A percentile compares a stretch with the other conserved stretches of the same genome.
phyloP scores from a whole-genome alignment of 2,329 filamentous ascomycete species.

The Knoxdaviesia capensis region DNA sequence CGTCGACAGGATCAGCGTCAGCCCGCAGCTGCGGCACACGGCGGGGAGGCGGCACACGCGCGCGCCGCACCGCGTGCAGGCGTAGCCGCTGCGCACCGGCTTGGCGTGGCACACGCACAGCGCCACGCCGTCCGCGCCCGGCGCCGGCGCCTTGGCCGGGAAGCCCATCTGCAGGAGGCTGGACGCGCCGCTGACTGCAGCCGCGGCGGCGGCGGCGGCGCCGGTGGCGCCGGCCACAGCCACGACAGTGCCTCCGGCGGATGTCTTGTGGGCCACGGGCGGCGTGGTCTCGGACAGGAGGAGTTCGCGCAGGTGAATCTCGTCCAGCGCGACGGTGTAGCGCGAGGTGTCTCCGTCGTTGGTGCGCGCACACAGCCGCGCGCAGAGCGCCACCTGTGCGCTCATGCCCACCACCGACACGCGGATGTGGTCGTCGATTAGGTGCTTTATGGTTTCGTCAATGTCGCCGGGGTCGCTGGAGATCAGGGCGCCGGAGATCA shows the following conservation, averaged over 20 bases:
- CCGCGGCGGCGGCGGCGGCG: slow-evolving; percentile 33
- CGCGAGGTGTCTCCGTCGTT: slow-evolving; percentile 58
- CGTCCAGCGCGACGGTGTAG: slow-evolving; percentile 70
- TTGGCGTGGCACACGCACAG: slow-evolving; percentile 84
- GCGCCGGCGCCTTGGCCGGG: slow-evolving; percentile 63
- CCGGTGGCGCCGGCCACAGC: slow-evolving; percentile 51
- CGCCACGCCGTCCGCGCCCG: slow-evolving; percentile 38
- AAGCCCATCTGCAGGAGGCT: slow-evolving; percentile 95
- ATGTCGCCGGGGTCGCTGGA: slow-evolving; percentile 91
- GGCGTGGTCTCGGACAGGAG: slow-evolving; percentile 77
- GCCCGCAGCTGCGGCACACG: slow-evolving; percentile 75
- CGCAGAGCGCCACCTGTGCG: slow-evolving; percentile 81
- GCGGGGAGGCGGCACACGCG: slow-evolving; percentile 82
- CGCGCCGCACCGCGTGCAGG: slow-evolving; percentile 69
- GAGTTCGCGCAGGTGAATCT: slow-evolving; percentile 63
- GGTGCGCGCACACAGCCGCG: slow-evolving; percentile 70
- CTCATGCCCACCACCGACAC: slow-evolving; percentile 80
- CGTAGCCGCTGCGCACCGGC: slow-evolving; percentile 66
- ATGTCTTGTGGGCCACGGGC: slow-evolving; percentile 28
- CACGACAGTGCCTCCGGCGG: too few relatives aligned
- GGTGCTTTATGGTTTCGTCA: slow-evolving; percentile 63
- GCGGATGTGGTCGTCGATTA: slow-evolving; percentile 66
- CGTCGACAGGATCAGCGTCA: slow-evolving; percentile 86
- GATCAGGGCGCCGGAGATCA: slow-evolving; percentile 78
- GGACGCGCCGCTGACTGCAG: slow-evolving; percentile 33